Percentiles rank a stretch among this genome's conserved stretches.
Evolutionary conservation across 2,329 filamentous ascomycete genomes (phyloP).

Genomic region (Fusarium incarnatum): DNA sequence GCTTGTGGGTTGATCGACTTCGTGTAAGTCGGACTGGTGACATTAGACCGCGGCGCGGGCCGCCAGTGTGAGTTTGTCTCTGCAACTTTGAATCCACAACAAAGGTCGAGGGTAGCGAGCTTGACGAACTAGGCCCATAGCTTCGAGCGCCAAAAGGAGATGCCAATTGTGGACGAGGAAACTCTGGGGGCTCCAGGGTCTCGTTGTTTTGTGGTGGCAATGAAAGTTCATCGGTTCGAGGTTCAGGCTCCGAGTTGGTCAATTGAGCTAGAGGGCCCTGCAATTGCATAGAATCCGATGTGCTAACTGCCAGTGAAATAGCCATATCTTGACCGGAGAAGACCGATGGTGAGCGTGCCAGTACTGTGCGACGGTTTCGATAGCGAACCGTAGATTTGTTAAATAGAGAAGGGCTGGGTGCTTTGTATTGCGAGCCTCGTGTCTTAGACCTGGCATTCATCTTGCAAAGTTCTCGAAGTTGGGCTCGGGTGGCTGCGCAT

Average conservation of each 20-base stretch:
- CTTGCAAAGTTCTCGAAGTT: slow-evolving; percentile 72
- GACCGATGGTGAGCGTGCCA: slow-evolving; percentile 59
- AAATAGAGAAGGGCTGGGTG: slow-evolving; percentile 68
- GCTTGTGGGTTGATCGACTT: slow-evolving; percentile 67
- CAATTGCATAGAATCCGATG: slow-evolving; percentile 73
- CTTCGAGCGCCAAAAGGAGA: slow-evolving; percentile 69
- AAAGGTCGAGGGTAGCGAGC: slow-evolving; percentile 56
- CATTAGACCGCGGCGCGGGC: slow-evolving; percentile 62
- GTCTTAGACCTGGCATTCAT: slow-evolving; percentile 61
- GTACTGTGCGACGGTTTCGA: slow-evolving; percentile 62
- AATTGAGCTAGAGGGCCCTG: slow-evolving; percentile 71
- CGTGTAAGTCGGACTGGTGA: slow-evolving; percentile 64
- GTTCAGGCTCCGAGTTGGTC: slow-evolving; percentile 56
- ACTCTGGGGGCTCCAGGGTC: slow-evolving; percentile 40
- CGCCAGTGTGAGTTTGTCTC: slow-evolving; percentile 62
- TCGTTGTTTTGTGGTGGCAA: slow-evolving; percentile 34
- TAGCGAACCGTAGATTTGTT: slow-evolving; percentile 62
- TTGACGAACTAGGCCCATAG: slow-evolving; percentile 71
- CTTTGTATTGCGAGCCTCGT: slow-evolving; percentile 60
- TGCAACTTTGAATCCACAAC: slow-evolving; percentile 49
- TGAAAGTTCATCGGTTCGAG: slow-evolving; percentile 38
- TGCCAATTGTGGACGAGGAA: slow-evolving; percentile 56
- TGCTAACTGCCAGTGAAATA: slow-evolving; percentile 71
- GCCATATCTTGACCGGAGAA: slow-evolving; percentile 73
- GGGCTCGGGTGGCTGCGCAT: slow-evolving; percentile 69